Evolutionary conservation across 163 green algal species (phyloP), one percentile per base, ranked within the genome.

Genomic region (Chlorella variabilis): DNA sequence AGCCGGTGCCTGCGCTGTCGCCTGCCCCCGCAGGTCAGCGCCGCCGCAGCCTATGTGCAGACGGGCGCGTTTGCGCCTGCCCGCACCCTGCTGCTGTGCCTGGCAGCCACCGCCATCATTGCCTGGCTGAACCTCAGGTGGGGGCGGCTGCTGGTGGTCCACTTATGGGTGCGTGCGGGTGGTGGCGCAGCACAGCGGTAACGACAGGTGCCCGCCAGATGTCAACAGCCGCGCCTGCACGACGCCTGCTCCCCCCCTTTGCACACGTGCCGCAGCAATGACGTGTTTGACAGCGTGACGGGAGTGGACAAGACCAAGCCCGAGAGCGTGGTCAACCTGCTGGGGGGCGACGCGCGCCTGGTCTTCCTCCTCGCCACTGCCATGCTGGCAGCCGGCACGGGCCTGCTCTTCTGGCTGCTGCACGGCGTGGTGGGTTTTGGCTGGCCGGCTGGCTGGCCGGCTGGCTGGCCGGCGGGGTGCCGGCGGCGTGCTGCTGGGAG

Each of bases 111-210:
- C 38, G 66, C 87, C 29, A 90, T 98, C 80, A 98, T 98, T 66
- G 95, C 89, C 23, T 99, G 96, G 96, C 87, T 99, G 31, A 98
- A 99, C 74, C 87, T 98, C 2, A 97, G 94, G 93, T 96, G 75
- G 65, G 48, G 15, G 45, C 11, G 54, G 51, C 15, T 54, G 21
- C 59, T 9, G 25, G 39, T 3, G 58, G 13, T 15, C 33, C 1
- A 42, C 3, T 29, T 4, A 7, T 71, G 63, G 27, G 4, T 27
- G 1, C 1, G 34, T 49, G 34, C 34, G 33, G 34, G 5, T 31
- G 13, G 29, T 23, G 29, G 20, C 31, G n/a, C n/a, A n/a, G n/a
- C n/a, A n/a, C n/a, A n/a, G n/a, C n/a, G n/a, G n/a, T n/a, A n/a
- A n/a, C n/a, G n/a, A n/a, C n/a, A n/a, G n/a, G n/a, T n/a, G n/a